Conservation (phyloP, 345 rosid genomes). For the Syzygium grande region DNA sequence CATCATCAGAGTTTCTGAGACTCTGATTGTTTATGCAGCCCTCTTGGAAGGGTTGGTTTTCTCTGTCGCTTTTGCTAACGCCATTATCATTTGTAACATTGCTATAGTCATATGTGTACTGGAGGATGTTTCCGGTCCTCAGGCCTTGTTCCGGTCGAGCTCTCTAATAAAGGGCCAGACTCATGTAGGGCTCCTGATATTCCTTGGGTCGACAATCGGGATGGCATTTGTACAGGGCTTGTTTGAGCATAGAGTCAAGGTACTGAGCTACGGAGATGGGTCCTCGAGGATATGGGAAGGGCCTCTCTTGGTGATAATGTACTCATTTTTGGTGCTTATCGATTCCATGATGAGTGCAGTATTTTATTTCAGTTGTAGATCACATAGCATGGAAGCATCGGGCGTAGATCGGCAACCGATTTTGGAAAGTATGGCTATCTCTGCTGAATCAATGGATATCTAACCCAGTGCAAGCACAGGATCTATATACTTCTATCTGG, state of each 20-base stretch:
- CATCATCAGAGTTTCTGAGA: conserved; percentile 44
- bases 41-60: conserved; percentile 49
- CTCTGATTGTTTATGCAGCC: conserved; percentile 46
- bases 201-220: conserved; percentile 76
- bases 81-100: conserved; percentile 58
- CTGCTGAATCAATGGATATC: conserved; percentile 14
- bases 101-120: conserved; percentile 66
- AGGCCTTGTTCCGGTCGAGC: conserved; percentile 58
- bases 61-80: conserved; percentile 80
- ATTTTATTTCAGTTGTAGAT: conserved; percentile 84
- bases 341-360: conserved; percentile 86
- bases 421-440: conserved; percentile 24
- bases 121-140: conserved; percentile 81
- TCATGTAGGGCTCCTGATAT: conserved; percentile 82
- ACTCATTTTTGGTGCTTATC: conserved; percentile 76
- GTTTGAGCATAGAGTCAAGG: conserved; percentile 89
- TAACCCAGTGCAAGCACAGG: conserved; percentile 5
- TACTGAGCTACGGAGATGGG: conserved; percentile 84
- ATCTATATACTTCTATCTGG: not conserved
- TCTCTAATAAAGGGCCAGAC: conserved; percentile 75
- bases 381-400: conserved; percentile 42
- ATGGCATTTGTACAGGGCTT: conserved; percentile 72
- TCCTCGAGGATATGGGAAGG: conserved; percentile 95
- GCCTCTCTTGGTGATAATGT: conserved; percentile 77
- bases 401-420: conserved; percentile 36